Base-by-base conservation (phyloP, 305 asterid species). In the Nicotiana rustica region DNA sequence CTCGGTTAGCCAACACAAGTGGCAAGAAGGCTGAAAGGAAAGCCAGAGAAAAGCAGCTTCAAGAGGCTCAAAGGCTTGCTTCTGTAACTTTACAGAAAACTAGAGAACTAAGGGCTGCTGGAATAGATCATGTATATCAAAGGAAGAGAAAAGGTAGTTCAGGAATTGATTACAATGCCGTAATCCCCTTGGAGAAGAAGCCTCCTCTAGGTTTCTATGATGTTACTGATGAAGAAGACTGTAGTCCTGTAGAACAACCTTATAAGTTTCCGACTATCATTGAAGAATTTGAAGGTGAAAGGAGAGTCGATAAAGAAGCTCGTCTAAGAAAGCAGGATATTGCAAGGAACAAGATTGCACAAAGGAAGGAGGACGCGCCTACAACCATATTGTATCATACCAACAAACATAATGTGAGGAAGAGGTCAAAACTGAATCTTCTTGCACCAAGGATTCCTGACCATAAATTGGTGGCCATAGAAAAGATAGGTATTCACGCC, bases 131-230 rank as follows among this genome's bases (percentile, higher is more conserved):
- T 78, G 59, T 80, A 10, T 89, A 97, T 52, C 90, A 88, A 3
- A 90, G 94, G 90, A 95, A 90, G 88, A 92, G 95, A 86, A 95
- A 93, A 85, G 88, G 98, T 83, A 91, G 85, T 15, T 56, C 61
- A 85, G 97, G 99, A 12, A 95, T 95, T 57, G 98, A 95, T 84
- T 95, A 93, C 66, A 91, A 29, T 29, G 31, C 31, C 31, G 31
- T 29, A 29, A 93, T 95, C 59, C 98, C 99, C 21, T 95, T 95
- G 62, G 98, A 95, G 67, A 95, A 92, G 90, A 92, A 86, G 89
- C 97, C 99, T 31, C 98, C 99, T 66, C 98, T 97, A 8, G 97
- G 99, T 35, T 95, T 95, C 88, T 95, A 95, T 59, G 96, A 95
- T 84, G 84, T 91, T 60, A 81, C 91, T 29, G 97, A 93, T 17